These are phyloP conservation scores for Pseudofabraea citricarpa DNA, from an alignment of 2,329 filamentous ascomycete genomes.

Conservation along the genomic window DNA sequence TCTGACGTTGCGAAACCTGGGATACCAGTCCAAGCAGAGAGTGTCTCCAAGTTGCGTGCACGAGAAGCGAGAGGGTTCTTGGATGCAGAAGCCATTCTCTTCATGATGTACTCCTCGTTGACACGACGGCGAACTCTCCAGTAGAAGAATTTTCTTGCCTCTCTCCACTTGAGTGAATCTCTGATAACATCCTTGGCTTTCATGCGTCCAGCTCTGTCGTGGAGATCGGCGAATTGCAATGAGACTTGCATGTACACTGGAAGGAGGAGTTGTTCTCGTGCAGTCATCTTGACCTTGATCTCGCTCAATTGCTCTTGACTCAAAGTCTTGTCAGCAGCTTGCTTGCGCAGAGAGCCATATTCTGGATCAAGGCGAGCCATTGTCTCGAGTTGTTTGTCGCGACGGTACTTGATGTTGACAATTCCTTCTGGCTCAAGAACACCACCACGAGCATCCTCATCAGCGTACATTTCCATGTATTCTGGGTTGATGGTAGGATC, in stretches of 20 bases:
- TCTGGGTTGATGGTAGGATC: slow-evolving; percentile 97
- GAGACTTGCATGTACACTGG: slow-evolving; percentile 94
- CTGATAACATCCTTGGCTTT: slow-evolving; percentile 95
- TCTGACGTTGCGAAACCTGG: slow-evolving; percentile 75
- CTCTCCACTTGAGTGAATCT: slow-evolving; percentile 75
- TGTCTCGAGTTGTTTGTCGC: slow-evolving; percentile 93
- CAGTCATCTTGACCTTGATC: slow-evolving; percentile 79
- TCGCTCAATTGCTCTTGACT: slow-evolving; percentile 68
- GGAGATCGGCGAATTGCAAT: slow-evolving; percentile 94
- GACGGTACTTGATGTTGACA: slow-evolving; percentile 96
- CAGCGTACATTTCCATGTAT: slow-evolving; percentile 99
- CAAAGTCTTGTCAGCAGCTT: slow-evolving; percentile 60
- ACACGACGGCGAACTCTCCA: slow-evolving; percentile 96
- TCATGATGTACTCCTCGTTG: slow-evolving; percentile 96
- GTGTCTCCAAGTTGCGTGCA: slow-evolving; percentile 63
- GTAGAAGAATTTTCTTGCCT: slow-evolving; percentile 97
- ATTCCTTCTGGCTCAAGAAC: slow-evolving; percentile 98
- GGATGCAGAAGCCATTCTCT: slow-evolving; percentile 62
- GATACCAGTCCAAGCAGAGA: slow-evolving; percentile 80
- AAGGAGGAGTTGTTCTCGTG: slow-evolving; percentile 81
- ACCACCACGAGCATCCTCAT: slow-evolving; percentile 90
- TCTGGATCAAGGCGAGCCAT: slow-evolving; percentile 89
- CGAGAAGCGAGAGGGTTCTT: slow-evolving; percentile 48
- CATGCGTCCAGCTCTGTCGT: slow-evolving; percentile 97
- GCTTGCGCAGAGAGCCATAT: slow-evolving; percentile 80